phyloP scores from a whole-genome alignment of 2,329 filamentous ascomycete genomes.

The Pestalotiopsis sp. region DNA sequence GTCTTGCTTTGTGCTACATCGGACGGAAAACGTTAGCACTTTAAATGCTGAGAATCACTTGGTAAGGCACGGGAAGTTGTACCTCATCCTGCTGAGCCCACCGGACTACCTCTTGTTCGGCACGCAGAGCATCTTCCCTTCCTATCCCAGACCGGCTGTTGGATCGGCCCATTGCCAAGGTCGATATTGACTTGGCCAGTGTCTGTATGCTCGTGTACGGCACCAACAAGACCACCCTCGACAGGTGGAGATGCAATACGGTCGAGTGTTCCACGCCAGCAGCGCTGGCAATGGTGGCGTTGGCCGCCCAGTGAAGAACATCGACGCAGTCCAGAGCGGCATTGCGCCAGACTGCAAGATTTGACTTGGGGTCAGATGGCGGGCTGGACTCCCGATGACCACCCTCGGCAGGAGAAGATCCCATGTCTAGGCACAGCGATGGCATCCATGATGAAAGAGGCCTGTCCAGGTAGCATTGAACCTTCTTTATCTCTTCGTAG shows the following conservation, averaged over 20 bases:
- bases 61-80: neutral
- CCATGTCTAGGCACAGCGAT: neutral
- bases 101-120: neutral
- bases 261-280: constrained; percentile 4
- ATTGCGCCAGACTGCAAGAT: constrained; percentile 1
- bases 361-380: neutral
- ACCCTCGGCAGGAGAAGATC: neutral
- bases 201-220: constrained; percentile 4
- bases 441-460: constrained; percentile 3
- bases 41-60: neutral
- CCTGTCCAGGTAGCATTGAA: neutral
- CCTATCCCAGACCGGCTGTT: neutral
- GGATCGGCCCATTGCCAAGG: neutral
- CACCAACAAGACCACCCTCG: constrained; percentile 2
- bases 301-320: constrained; percentile 7
- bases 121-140: neutral
- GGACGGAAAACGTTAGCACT: neutral
- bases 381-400: neutral
- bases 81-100: constrained; percentile 9
- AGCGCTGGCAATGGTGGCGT: neutral
- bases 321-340: constrained; percentile 8
- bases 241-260: constrained; percentile 1
- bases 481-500: neutral
- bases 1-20: constrained; percentile 3
- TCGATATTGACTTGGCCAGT: constrained; percentile 1